These are phyloP conservation scores for Candida montana DNA, from an alignment of 805 yeast genomes.

Conservation along the genomic window DNA sequence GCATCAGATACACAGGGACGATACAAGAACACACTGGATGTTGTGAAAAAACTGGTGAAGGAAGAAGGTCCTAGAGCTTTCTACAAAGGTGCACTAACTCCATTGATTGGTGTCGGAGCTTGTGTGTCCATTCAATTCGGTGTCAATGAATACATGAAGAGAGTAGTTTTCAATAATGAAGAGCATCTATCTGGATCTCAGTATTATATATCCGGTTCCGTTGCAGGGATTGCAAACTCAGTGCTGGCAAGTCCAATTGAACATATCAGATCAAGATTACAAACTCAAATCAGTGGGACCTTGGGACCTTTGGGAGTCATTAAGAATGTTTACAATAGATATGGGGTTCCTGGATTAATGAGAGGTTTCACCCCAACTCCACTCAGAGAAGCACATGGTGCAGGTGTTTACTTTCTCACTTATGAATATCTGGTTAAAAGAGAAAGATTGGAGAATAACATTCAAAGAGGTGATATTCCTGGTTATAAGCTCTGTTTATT, in stretches of 20 bases:
- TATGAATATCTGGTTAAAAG: slow-evolving; percentile 82
- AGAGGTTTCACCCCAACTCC: slow-evolving; percentile 82
- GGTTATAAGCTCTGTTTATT: slow-evolving; percentile 80
- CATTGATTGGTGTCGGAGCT: slow-evolving; percentile 94
- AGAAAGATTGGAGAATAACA: slow-evolving; percentile 44
- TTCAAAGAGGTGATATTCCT: slow-evolving; percentile 68
- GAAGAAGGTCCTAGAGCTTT: slow-evolving; percentile 86
- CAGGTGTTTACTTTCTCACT: slow-evolving; percentile 83
- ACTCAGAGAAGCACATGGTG: slow-evolving; percentile 78
- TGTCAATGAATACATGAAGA: slow-evolving; percentile 90
- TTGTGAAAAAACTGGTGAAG: slow-evolving; percentile 59
- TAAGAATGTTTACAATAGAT: slow-evolving; percentile 44
- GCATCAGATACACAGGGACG: slow-evolving; percentile 82
- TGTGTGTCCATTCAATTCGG: slow-evolving; percentile 96
- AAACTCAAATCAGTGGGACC: slow-evolving; percentile 70
- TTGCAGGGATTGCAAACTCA: slow-evolving; percentile 91
- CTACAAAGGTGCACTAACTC: slow-evolving; percentile 92
- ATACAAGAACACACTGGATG: slow-evolving; percentile 71
- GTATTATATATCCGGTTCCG: slow-evolving; percentile 77
- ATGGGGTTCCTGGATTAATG: slow-evolving; percentile 61
- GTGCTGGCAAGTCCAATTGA: slow-evolving; percentile 91
- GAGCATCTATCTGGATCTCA: slow-evolving; percentile 51
- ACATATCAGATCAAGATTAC: slow-evolving; percentile 89
- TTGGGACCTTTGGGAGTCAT: slow-evolving; percentile 73
- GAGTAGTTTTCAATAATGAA: slow-evolving; percentile 47